Conservation (phyloP, 441 rosid genomes). For the Lagerstroemia fauriei region DNA sequence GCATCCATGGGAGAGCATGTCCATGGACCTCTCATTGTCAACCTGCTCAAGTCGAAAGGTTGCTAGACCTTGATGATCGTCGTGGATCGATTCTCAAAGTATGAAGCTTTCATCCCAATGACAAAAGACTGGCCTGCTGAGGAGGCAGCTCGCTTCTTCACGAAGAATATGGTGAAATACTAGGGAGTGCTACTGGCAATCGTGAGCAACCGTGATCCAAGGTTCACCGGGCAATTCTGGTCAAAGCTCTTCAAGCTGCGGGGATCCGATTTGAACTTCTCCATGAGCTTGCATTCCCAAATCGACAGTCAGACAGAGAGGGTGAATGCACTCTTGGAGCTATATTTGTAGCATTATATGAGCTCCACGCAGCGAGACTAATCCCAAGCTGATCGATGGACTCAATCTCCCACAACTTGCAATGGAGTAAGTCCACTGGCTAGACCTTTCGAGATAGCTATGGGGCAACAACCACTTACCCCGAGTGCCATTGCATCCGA, state of each 20-base stretch:
- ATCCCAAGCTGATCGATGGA: not conserved
- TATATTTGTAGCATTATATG: too few species aligned
- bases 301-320: too few species aligned
- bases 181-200: too few species aligned
- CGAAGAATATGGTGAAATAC: not conserved
- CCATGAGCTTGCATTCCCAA: too few species aligned
- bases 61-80: not conserved
- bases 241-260: not conserved
- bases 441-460: not conserved
- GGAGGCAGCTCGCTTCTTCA: slow-evolving; percentile 2
- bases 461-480: too few species aligned
- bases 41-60: not conserved
- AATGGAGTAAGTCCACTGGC: not conserved
- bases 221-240: not conserved
- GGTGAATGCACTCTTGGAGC: too few species aligned
- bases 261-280: not conserved
- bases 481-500: too few species aligned
- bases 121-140: not conserved
- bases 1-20: slow-evolving; percentile 13
- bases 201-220: not conserved
- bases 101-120: not conserved
- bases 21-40: slow-evolving; percentile 5
- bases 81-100: slow-evolving; percentile 1
- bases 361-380: too few species aligned
- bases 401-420: not conserved